Conservation (phyloP, 352 stramenopile species). For the Pythium grandisporangium region DNA sequence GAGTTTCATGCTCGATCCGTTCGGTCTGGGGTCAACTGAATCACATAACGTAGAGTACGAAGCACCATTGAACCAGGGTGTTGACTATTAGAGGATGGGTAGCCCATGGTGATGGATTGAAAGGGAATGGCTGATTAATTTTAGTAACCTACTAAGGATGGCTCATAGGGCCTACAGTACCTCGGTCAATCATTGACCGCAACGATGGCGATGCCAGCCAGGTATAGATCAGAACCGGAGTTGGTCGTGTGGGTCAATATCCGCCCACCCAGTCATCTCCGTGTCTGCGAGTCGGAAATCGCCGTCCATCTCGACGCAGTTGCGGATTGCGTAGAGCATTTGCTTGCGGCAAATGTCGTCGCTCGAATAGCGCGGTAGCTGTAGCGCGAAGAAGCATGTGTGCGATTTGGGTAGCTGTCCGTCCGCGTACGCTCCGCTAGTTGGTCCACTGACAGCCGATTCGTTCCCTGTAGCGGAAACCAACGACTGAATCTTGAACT, state of each 20-base stretch:
- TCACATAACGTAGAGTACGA: too few species aligned
- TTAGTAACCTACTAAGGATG: too few species aligned
- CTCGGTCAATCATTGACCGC: too few species aligned
- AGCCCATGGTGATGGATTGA: too few species aligned
- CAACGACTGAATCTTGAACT: slow-evolving; percentile 83
- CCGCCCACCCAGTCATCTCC: slow-evolving; percentile 70
- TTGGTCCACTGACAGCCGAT: neutral
- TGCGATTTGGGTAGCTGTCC: slow-evolving; percentile 77
- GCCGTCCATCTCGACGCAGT: slow-evolving; percentile 86
- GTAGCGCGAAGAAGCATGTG: slow-evolving; percentile 83
- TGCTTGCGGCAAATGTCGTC: slow-evolving; percentile 61
- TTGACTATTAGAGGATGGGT: too few species aligned
- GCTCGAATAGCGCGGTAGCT: slow-evolving; percentile 70
- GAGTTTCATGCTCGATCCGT: too few species aligned
- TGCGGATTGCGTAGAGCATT: slow-evolving; percentile 76
- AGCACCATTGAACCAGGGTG: too few species aligned
- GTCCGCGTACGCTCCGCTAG: slow-evolving; percentile 26
- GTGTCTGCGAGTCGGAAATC: slow-evolving; percentile 80
- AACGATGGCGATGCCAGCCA: too few species aligned
- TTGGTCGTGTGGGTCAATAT: slow-evolving; percentile 51
- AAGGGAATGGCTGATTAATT: too few species aligned
- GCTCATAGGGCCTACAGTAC: too few species aligned
- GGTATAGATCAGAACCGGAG: slow-evolving; percentile 62
- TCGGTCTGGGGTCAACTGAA: too few species aligned
- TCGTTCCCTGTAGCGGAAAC: slow-evolving; percentile 6